Evolutionary conservation across 306 rosid genomes (phyloP), one percentile per base, ranked within the genome.

Genomic region (Corylus americana): DNA sequence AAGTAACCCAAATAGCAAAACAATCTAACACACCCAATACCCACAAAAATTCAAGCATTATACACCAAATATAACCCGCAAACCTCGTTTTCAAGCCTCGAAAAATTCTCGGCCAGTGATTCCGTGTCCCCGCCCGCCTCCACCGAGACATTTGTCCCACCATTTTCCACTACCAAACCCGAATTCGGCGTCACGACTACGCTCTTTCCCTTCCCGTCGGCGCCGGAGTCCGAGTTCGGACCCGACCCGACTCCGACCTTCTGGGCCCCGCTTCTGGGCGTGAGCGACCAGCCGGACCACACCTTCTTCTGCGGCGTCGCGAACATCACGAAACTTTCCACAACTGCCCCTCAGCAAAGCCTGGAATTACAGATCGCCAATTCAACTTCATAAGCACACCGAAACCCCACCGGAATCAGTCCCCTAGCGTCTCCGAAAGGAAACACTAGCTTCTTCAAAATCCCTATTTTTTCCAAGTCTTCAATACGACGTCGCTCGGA

Each of bases 81-180:
- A 69, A 95, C 98, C 96, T 95, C 98, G 20, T 86, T 91, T 86
- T 91, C 97, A 20, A 95, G 87, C 74, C 50, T 82, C 0, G 92
- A 74, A 84, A 91, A 57, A 74, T 80, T 90, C 82, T 86, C 85
- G 64, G 82, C 84, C 81, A 93, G 77, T 70, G 69, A 78, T 20
- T 85, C 90, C 8, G 75, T 83, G 85, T 85, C 97, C 48, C 55
- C 49, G 75, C 57, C 83, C 11, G 70, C 77, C 18, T 66, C 89
- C 31, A 78, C 75, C 25, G 84, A 31, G 77, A 84, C 37, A n/a
- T 76, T 85, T 6, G 76, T 88, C 0, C 92, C 97, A 87, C 91
- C 94, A 85, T 94, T 91, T 73, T 88, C 93, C 66, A 70, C 75
- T 59, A 73, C 51, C 61, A 80, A 49, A 44, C 81, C 90, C 25